A percentile compares a stretch with the other conserved stretches of the same genome.
Evolutionary conservation across 768 basidiomycete species (phyloP).

Genomic region (Filobasidium wieringae): DNA sequence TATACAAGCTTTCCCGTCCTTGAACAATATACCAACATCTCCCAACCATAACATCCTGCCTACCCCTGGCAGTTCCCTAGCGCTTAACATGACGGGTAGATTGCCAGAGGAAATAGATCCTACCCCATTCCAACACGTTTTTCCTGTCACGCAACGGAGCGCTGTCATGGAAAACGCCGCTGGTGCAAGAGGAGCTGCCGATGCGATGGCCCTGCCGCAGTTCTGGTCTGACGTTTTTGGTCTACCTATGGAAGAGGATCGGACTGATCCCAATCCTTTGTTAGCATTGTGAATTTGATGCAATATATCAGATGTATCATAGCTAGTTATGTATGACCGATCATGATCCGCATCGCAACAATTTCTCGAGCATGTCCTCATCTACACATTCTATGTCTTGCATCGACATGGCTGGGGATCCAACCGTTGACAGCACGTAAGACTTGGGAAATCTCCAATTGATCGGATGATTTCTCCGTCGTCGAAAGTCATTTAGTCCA

Average conservation of each 20-base stretch:
- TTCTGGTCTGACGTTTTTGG: conserved; percentile 16
- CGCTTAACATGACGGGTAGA: background rate
- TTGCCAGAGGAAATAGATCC: background rate
- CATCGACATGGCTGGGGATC: too few species aligned
- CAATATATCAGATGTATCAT: too few species aligned
- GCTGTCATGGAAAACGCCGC: conserved; percentile 1
- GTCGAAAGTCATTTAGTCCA: too few species aligned
- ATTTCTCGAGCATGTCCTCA: too few species aligned
- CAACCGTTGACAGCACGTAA: too few species aligned
- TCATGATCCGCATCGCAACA: too few species aligned
- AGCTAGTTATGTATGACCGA: too few species aligned
- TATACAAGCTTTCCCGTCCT: conserved; percentile 11
- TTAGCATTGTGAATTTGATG: background rate
- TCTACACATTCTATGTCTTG: too few species aligned
- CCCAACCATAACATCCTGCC: background rate
- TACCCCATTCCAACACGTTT: background rate
- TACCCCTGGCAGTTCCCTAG: background rate
- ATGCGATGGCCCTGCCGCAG: conserved; percentile 13
- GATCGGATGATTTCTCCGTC: too few species aligned
- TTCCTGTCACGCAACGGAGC: background rate
- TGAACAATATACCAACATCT: conserved; percentile 3
- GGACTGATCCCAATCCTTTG: background rate
- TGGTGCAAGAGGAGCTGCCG: conserved; percentile 1
- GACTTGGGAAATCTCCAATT: too few species aligned
- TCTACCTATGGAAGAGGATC: background rate